Evolutionary conservation across 768 basidiomycete genomes (phyloP), one percentile per base, ranked within the genome.

Genomic region (Asterophora lycoperdoides): DNA sequence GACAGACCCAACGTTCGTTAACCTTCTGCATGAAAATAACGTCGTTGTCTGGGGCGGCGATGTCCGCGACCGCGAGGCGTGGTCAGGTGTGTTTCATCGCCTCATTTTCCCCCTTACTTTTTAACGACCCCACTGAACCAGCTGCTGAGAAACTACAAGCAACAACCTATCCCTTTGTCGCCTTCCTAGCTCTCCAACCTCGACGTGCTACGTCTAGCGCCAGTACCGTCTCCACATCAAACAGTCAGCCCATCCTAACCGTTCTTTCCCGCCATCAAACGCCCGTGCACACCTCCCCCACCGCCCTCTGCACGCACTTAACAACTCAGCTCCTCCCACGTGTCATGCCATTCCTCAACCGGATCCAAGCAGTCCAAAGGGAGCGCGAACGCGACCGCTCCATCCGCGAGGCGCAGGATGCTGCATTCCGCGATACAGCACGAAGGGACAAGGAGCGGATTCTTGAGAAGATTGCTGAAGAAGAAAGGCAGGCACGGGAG

Each of bases 41-140:
- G 75, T 95, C 45, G 58, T 93, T 14, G 81, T 92, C 7, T 99
- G 94, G 95, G 95, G 88, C 3, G 94, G 91, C 13, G 94, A 97
- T 61, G 81, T 96, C 7, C 75, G 85, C 29, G 86, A 89, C 57
- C 74, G 75, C 30, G 91, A 95, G 53, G 81, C 89, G 4, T 93
- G 92, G 79, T 71, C 69, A 73, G 87, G 75, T 74, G 43, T 44
- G 68, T 54, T 9, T 10, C 44, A 30, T 15, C 23, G 23, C 35
- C 5, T 29, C 14, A 44, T 5, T 23, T 26, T 14, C 15, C 9
- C 17, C n/a, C 17, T 70, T 49, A 41, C 23, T 23, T 6, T 23
- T 23, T 23, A 23, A 23, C 23, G 3, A 8, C 40, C 49, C 23
- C 29, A 17, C 32, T 23, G 34, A 15, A 11, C 10, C 44, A 74